Base-by-base conservation (phyloP, 2,329 filamentous ascomycete species). In the Microdochium nivale region DNA sequence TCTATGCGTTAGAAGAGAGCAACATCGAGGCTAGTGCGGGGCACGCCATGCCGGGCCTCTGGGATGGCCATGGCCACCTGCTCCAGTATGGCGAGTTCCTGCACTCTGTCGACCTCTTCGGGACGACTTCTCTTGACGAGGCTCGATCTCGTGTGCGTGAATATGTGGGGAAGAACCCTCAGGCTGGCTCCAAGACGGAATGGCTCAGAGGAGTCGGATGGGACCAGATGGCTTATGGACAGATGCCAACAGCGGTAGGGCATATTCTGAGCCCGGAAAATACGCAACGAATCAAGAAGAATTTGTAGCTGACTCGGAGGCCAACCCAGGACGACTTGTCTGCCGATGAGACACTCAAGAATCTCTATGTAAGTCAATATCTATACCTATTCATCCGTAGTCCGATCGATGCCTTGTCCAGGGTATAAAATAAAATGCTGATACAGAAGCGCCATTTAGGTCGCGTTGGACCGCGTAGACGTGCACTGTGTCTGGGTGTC, bases 401-500 rank as follows among this genome's bases (percentile, higher is more conserved):
- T 40, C 4, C 35, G 7, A 19, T 40, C 32, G 32, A 9, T 16
- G 32, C 32, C n/a, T n/a, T n/a, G n/a, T n/a, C n/a, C n/a, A n/a
- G n/a, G n/a, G n/a, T n/a, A n/a, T n/a, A 19, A 40, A 40, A 5
- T 14, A 19, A 40, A 16, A 19, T n/a, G n/a, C 35, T 40, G 35
- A 40, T 8, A 44, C 40, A 19, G 21, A 8, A 7, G 7, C 40
- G 9, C 40, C 40, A 21, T 23, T 19, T 7, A 81, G 62, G 77
- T 87, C 53, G 86, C 87, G 81, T 74, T 88, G 2, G 83, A 87
- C 59, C 77, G 85, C 14, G 79, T 86, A 8, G 85, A 88, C 58
- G 80, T 83, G 3, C 85, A 88, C 62, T 88, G 85, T 64, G 75
- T 81, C 25, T 86, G 83, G 80, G 83, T 87, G 2, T 87, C 84